Evolutionary conservation across 805 yeast species (phyloP).

Genomic region (Metschnikowia colocasiae): DNA sequence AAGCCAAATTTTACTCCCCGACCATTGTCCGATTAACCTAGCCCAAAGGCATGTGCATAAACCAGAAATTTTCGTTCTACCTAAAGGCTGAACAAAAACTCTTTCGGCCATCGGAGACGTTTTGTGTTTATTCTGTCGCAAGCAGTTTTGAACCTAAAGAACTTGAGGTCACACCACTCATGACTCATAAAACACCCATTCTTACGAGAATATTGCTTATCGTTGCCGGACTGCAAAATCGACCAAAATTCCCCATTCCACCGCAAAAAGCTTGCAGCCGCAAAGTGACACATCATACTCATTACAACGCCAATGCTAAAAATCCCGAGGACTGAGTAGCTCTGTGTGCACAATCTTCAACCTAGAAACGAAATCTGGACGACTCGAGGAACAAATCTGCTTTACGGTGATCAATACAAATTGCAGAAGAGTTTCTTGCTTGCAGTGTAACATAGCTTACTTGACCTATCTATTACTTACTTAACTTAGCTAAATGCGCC

Average conservation of each 20-base stretch:
- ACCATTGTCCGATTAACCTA: not conserved
- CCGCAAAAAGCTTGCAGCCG: too few relatives aligned
- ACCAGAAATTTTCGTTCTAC: not conserved
- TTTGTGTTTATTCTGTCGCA: not conserved
- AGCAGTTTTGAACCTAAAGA: not conserved
- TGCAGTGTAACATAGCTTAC: not conserved
- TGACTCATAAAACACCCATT: not conserved
- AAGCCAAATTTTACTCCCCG: slow-evolving; percentile 10
- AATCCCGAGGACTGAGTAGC: too few relatives aligned
- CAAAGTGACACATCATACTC: too few relatives aligned
- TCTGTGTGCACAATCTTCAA: not conserved
- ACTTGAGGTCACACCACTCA: not conserved
- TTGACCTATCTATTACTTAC: not conserved
- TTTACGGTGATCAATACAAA: not conserved
- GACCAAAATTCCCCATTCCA: not conserved
- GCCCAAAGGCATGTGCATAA: not conserved
- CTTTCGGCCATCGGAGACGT: not conserved
- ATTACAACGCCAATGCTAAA: not conserved
- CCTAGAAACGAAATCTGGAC: not conserved
- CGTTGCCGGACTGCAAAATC: not conserved
- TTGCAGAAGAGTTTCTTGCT: not conserved
- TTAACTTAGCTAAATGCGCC: not conserved
- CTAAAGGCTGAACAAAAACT: not conserved
- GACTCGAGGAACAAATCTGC: not conserved
- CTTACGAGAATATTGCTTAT: not conserved